These are phyloP conservation scores for Sordaria brevicollis DNA, from an alignment of 495 filamentous ascomycete genomes.

Conservation along the genomic window DNA sequence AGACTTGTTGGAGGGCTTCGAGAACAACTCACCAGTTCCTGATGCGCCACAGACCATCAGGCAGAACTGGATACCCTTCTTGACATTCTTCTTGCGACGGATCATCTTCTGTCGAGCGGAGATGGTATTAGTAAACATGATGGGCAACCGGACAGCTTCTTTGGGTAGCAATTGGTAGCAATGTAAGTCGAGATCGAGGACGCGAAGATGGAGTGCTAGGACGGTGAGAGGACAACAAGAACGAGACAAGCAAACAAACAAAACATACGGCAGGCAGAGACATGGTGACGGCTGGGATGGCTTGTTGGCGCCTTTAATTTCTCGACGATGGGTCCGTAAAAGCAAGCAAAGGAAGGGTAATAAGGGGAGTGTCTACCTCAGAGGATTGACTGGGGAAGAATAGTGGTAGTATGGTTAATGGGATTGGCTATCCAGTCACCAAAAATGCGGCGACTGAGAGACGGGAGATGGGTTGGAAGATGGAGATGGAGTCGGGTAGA, in stretches of 20 bases:
- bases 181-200: not conserved
- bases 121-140: constrained; percentile 22
- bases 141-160: constrained; percentile 3
- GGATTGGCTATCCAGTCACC: constrained; percentile 19
- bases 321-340: not conserved
- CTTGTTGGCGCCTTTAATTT: constrained; percentile 1
- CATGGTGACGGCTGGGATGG: constrained; percentile 20
- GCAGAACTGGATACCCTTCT: constrained; percentile 99
- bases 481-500: not conserved
- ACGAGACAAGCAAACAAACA: constrained; percentile 7
- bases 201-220: not conserved
- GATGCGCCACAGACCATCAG: constrained; percentile 99
- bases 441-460: constrained; percentile 9
- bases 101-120: constrained; percentile 65
- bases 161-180: constrained; percentile 7
- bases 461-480: not conserved
- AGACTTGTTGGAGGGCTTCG: not conserved
- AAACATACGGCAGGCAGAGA: constrained; percentile 29
- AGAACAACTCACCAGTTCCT: constrained; percentile 68
- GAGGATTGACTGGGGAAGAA: constrained; percentile 8
- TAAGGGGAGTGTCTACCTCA: constrained; percentile 14
- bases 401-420: constrained; percentile 7
- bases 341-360: not conserved
- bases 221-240: not conserved
- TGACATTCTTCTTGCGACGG: constrained; percentile 99